These are phyloP conservation scores for Dendrobium chrysotoxum DNA, from an alignment of 106 monocot genomes.

Conservation along the genomic window DNA sequence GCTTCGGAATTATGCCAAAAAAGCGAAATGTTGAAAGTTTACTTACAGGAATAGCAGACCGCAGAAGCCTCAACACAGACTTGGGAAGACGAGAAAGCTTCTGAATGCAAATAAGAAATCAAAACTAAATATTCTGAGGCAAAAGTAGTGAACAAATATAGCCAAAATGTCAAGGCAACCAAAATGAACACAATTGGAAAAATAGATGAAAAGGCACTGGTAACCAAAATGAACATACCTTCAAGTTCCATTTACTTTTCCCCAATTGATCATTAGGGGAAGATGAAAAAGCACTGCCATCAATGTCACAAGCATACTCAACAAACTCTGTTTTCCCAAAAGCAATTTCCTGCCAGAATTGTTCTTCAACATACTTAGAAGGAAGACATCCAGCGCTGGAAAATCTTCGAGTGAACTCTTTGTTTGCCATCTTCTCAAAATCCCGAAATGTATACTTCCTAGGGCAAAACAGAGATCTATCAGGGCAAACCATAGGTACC, in stretches of 20 bases:
- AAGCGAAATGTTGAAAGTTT: not conserved
- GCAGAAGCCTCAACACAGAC: conserved; percentile 60
- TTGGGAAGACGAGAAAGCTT: conserved; percentile 63
- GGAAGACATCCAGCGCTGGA: conserved; percentile 72
- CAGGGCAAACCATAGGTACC: not conserved
- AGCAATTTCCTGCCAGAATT: conserved; percentile 95
- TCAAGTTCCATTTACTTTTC: conserved; percentile 89
- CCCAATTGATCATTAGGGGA: conserved; percentile 80
- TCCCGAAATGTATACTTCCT: conserved; percentile 93
- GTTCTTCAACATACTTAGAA: conserved; percentile 77
- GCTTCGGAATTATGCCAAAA: not conserved
- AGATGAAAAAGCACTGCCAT: conserved; percentile 96
- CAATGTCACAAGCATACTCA: conserved; percentile 95
- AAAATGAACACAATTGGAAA: not conserved
- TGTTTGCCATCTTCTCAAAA: conserved; percentile 96
- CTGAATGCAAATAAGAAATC: conserved; percentile 25
- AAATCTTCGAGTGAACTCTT: conserved; percentile 68
- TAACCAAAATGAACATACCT: conserved; percentile 30
- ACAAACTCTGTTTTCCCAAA: conserved; percentile 73
- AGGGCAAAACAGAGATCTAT: conserved; percentile 16
- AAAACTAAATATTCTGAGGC: not conserved
- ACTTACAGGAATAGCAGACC: conserved; percentile 67
- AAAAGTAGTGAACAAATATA: too few species aligned
- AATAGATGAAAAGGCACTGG: not conserved
- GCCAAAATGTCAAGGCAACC: too few species aligned